A percentile compares a stretch with the other conserved stretches of the same genome.
Evolutionary conservation across 2,329 filamentous ascomycete species (phyloP).

Genomic region (Akanthomyces uredinophilus): DNA sequence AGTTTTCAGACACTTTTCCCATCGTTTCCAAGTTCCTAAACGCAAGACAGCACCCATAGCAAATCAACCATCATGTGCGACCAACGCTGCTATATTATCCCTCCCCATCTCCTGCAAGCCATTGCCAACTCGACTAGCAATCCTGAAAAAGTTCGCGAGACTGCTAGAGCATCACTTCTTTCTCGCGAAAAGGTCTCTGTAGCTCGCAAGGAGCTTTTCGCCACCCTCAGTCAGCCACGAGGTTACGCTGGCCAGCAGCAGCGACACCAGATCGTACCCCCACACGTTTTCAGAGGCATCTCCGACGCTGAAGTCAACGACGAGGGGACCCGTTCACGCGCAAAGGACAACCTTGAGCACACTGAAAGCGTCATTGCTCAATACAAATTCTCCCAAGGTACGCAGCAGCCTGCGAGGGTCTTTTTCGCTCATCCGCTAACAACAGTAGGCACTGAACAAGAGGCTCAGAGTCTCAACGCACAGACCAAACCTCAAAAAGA

Average conservation of each 20-base stretch:
- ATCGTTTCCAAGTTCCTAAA: background rate
- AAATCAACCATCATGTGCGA: slow-evolving; percentile 9
- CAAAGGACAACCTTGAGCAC: slow-evolving; percentile 36
- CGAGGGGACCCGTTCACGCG: slow-evolving; percentile 32
- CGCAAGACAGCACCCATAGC: background rate
- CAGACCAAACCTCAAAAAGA: slow-evolving; percentile 17
- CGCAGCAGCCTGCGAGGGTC: slow-evolving; percentile 6
- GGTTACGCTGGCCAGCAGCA: slow-evolving; percentile 20
- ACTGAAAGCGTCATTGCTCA: slow-evolving; percentile 27
- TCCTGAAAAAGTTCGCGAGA: slow-evolving; percentile 30
- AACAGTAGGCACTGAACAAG: slow-evolving; percentile 17
- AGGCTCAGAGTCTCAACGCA: background rate
- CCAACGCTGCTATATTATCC: slow-evolving; percentile 36
- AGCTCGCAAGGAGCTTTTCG: slow-evolving; percentile 32
- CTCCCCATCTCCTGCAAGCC: slow-evolving; percentile 40
- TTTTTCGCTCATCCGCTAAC: background rate
- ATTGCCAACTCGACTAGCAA: slow-evolving; percentile 37
- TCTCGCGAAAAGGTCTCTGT: slow-evolving; percentile 27
- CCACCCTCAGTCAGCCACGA: slow-evolving; percentile 29
- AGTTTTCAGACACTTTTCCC: background rate
- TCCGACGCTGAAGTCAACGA: slow-evolving; percentile 34
- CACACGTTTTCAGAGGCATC: slow-evolving; percentile 34
- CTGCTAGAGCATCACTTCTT: slow-evolving; percentile 32
- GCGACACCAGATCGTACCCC: slow-evolving; percentile 33
- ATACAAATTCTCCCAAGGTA: slow-evolving; percentile 23